phyloP scores from a whole-genome alignment of 805 yeast genomes.

The Barnettozyma pratensis region DNA sequence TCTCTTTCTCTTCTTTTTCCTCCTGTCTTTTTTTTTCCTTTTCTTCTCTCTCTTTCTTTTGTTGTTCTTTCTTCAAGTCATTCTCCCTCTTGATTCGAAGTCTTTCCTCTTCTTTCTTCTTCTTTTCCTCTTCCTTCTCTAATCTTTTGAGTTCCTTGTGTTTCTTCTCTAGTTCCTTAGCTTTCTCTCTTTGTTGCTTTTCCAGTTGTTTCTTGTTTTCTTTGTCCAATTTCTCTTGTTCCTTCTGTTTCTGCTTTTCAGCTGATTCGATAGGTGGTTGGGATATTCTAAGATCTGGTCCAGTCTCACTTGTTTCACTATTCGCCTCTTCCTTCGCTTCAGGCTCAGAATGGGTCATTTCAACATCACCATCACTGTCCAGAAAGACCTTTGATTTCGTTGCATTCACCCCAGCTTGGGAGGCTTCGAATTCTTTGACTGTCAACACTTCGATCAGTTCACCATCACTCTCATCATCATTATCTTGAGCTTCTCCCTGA shows the following conservation, averaged over 20 bases:
- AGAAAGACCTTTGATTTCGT: background rate
- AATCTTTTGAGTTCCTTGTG: slow-evolving; percentile 4
- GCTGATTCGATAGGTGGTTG: background rate
- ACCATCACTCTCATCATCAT: background rate
- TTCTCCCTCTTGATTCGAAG: slow-evolving; percentile 30
- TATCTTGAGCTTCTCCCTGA: background rate
- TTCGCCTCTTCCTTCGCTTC: too few species aligned
- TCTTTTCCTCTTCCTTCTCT: slow-evolving; percentile 18
- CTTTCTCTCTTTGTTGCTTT: slow-evolving; percentile 24
- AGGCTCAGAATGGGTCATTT: background rate
- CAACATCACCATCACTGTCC: background rate
- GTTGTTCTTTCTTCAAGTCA: slow-evolving; percentile 25
- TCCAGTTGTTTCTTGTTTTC: slow-evolving; percentile 30
- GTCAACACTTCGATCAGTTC: slow-evolving; percentile 2
- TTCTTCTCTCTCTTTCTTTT: slow-evolving; percentile 23
- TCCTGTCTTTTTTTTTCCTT: slow-evolving; percentile 18
- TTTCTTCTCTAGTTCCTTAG: slow-evolving; percentile 11
- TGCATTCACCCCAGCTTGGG: background rate
- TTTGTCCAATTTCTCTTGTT: slow-evolving; percentile 19
- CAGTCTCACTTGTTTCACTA: background rate
- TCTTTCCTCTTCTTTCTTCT: slow-evolving; percentile 24
- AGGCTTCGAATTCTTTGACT: background rate
- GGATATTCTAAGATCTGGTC: background rate
- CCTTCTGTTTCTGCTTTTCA: slow-evolving; percentile 6
- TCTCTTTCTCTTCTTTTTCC: slow-evolving; percentile 21